phyloP scores from a whole-genome alignment of 2,329 filamentous ascomycete genomes.

The Arthrinium puccinioides region DNA sequence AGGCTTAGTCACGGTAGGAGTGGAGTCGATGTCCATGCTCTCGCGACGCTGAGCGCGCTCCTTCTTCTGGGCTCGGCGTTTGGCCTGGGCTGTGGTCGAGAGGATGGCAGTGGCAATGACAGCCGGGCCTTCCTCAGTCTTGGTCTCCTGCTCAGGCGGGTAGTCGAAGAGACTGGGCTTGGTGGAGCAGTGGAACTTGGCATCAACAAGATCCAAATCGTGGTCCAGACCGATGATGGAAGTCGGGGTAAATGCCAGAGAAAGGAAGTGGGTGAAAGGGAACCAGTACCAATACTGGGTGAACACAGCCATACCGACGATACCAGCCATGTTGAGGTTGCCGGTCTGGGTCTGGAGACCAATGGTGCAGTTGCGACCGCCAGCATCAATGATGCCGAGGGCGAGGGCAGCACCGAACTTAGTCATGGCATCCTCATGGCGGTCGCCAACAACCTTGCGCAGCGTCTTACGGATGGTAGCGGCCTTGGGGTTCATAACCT shows the following conservation, averaged over 20 bases:
- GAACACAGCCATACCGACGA: conserved; percentile 96
- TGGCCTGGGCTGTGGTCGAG: conserved; percentile 94
- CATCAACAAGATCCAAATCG: conserved; percentile 84
- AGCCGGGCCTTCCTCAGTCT: conserved; percentile 86
- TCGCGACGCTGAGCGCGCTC: conserved; percentile 83
- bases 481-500: conserved; percentile 97
- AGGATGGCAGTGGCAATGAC: conserved; percentile 93
- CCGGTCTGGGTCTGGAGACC: conserved; percentile 96
- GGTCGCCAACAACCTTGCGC: conserved; percentile 87
- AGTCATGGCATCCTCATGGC: conserved; percentile 98
- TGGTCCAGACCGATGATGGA: conserved; percentile 92
- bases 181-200: conserved; percentile 94
- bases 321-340: conserved; percentile 96
- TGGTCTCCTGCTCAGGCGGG: conserved; percentile 91
- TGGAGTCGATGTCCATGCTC: conserved; percentile 90
- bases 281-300: conserved; percentile 99
- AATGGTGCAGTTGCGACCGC: conserved; percentile 96
- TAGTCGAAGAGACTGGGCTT: conserved; percentile 96
- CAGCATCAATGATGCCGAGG: conserved; percentile 94
- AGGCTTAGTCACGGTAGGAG: conserved; percentile 57
- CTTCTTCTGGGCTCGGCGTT: conserved; percentile 88
- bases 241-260: conserved; percentile 92
- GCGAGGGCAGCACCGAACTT: conserved; percentile 95
- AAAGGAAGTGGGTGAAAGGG: conserved; percentile 95
- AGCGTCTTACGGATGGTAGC: conserved; percentile 84